A percentile compares a stretch with the other conserved stretches of the same genome.
Conservation (phyloP, 1,284 basidiomycete genomes). For the Tylopilus microsporus region DNA sequence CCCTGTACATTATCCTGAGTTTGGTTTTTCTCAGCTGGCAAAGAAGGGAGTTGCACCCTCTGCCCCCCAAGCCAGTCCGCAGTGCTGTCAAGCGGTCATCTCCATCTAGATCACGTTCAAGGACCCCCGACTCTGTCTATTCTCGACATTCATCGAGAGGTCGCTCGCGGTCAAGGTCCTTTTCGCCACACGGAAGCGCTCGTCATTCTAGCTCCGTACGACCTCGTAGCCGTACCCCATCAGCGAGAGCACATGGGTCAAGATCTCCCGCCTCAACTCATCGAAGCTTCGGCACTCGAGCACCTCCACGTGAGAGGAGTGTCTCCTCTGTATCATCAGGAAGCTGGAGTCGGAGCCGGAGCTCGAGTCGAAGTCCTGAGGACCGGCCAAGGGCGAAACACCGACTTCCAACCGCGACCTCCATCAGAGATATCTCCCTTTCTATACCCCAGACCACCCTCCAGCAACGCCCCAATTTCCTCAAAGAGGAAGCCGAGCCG, state of each 20-base stretch:
- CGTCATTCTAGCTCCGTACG: slow-evolving; percentile 44
- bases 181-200: slow-evolving; percentile 51
- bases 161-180: slow-evolving; percentile 58
- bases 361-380: slow-evolving; percentile 48
- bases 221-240: slow-evolving; percentile 35
- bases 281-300: slow-evolving; percentile 28
- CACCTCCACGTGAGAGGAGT: slow-evolving; percentile 38
- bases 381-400: slow-evolving; percentile 54
- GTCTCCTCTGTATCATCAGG: slow-evolving; percentile 44
- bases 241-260: slow-evolving; percentile 20
- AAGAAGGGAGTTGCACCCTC: slow-evolving; percentile 40
- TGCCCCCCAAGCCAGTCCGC: slow-evolving; percentile 34
- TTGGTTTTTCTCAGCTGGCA: slow-evolving; percentile 43
- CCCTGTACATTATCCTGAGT: neutral
- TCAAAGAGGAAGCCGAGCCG: slow-evolving; percentile 24
- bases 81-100: slow-evolving; percentile 34
- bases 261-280: slow-evolving; percentile 40
- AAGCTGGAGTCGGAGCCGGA: slow-evolving; percentile 50
- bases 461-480: slow-evolving; percentile 24
- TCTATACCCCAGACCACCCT: slow-evolving; percentile 31
- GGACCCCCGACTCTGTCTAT: slow-evolving; percentile 59
- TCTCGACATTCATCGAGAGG: slow-evolving; percentile 62
- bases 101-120: slow-evolving; percentile 52
- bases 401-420: slow-evolving; percentile 52
- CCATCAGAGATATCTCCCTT: slow-evolving; percentile 39